Evolutionary conservation across 1,139 yeast genomes (phyloP).

Genomic region (Hemisphaericaspora subhashii): DNA sequence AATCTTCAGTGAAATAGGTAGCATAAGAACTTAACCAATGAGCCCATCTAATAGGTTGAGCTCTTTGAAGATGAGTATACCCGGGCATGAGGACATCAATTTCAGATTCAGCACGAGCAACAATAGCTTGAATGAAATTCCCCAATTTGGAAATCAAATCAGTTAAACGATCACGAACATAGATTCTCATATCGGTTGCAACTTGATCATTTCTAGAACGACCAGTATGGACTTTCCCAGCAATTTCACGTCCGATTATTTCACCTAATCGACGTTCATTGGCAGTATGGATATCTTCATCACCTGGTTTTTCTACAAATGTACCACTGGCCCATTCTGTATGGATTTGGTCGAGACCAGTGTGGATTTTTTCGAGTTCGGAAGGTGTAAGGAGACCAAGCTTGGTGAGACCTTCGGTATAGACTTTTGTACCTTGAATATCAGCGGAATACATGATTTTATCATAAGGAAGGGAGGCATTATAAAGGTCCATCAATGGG

Average conservation of each 20-base stretch:
- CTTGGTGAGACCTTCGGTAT: constrained; percentile 82
- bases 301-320: constrained; percentile 86
- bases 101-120: constrained; percentile 78
- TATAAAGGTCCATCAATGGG: constrained; percentile 95
- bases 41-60: constrained; percentile 99
- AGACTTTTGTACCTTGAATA: constrained; percentile 88
- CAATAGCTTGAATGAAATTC: constrained; percentile 62
- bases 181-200: constrained; percentile 96
- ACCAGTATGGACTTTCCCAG: constrained; percentile 98
- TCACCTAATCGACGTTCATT: constrained; percentile 97
- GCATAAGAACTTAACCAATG: constrained; percentile 97
- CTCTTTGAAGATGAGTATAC: constrained; percentile 96
- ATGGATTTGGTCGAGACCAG: constrained; percentile 69
- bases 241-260: constrained; percentile 85
- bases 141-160: constrained; percentile 59
- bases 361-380: constrained; percentile 77
- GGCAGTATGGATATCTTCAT: constrained; percentile 98
- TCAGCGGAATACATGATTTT: constrained; percentile 93
- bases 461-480: constrained; percentile 95
- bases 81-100: constrained; percentile 97
- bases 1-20: constrained; percentile 88
- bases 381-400: constrained; percentile 68
- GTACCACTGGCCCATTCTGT: constrained; percentile 76
- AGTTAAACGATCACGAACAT: constrained; percentile 75
- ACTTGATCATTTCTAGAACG: constrained; percentile 98